Base-by-base conservation (phyloP, 192 early-diverging fungal species). In the Backusella sp. region DNA sequence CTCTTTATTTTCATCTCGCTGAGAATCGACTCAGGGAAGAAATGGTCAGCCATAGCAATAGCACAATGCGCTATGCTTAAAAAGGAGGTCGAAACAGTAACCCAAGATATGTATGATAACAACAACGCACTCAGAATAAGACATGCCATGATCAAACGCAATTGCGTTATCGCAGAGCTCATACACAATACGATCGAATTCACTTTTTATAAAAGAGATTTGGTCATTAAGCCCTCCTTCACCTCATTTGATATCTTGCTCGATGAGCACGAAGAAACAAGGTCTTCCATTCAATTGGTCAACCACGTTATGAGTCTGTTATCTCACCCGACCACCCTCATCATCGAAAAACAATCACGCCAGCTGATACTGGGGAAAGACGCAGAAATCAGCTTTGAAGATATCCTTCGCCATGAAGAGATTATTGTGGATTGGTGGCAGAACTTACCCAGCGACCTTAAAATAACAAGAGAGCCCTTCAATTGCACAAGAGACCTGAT, bases 401-500 rank as follows among this genome's bases (percentile, higher is more conserved):
- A 73, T 1, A 73, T 73, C 23, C 30, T 73, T 6, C 14, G 15
- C 1, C 37, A 65, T 23, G 72, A 73, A 66, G 53, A 65, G 17
- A 28, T 65, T 1, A 39, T 65, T 4, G 11, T 17, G 3, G 35
- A 39, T 15, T 73, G 72, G 72, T 73, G 72, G 72, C n/a, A 73
- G 11, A 41, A 62, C 0, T 26, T 73, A 19, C 72, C 72, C 1
- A 56, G 59, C 6, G 35, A 73, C n/a, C 9, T 65, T 39, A 73
- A 65, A 39, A 59, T 73, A 14, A 41, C 53, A 26, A 65, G 28
- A 15, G 53, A 65, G 14, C 72, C 72, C 4, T 66, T 49, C 15
- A 34, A 49, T 17, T 71, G 70, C n/a, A 71, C 70, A 14, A 71
- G 42, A 49, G 70, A 49, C 28, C 42, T 71, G 6, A 46, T 71